Conservation (phyloP, 2,329 filamentous ascomycete genomes). For the Ophiognomonia clavigignenti-juglandacearum region DNA sequence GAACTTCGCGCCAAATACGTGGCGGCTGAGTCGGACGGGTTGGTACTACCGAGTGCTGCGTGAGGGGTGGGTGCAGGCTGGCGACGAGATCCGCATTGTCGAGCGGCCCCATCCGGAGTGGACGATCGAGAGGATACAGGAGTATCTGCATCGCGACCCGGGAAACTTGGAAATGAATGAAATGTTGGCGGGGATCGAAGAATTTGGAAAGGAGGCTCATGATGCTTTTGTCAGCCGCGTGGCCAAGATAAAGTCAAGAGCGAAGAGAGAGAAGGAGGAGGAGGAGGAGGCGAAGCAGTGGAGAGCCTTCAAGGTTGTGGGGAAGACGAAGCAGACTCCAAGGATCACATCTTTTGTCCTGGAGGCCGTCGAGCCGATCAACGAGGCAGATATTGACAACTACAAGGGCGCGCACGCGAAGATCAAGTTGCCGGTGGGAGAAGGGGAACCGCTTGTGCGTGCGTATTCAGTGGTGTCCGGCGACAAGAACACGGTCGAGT, state of each 20-base stretch:
- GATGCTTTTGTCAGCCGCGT: slow-evolving; percentile 46
- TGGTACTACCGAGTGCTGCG: slow-evolving; percentile 62
- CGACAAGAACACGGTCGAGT: slow-evolving; percentile 42
- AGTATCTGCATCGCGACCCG: slow-evolving; percentile 53
- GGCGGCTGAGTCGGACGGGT: slow-evolving; percentile 53
- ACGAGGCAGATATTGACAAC: slow-evolving; percentile 26
- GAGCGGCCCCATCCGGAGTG: slow-evolving; percentile 52
- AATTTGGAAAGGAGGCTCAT: slow-evolving; percentile 43
- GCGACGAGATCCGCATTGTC: slow-evolving; percentile 52
- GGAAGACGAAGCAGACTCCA: slow-evolving; percentile 46
- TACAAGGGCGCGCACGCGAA: slow-evolving; percentile 50
- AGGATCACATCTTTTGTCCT: slow-evolving; percentile 48
- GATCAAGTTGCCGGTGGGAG: slow-evolving; percentile 37
- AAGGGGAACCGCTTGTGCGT: slow-evolving; percentile 44
- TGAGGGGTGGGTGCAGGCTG: slow-evolving; percentile 48
- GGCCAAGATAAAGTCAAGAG: slow-evolving; percentile 33
- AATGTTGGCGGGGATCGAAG: slow-evolving; percentile 45
- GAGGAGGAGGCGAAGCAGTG: slow-evolving; percentile 29
- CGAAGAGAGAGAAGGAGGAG: slow-evolving; percentile 16
- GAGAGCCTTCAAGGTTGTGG: slow-evolving; percentile 42
- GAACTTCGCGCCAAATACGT: slow-evolving; percentile 55
- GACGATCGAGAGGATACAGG: slow-evolving; percentile 59
- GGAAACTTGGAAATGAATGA: slow-evolving; percentile 47
- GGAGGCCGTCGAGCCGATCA: slow-evolving; percentile 35
- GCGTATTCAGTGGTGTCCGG: slow-evolving; percentile 58